phyloP scores from a whole-genome alignment of 495 filamentous ascomycete genomes.

The Neurospora sp. region DNA sequence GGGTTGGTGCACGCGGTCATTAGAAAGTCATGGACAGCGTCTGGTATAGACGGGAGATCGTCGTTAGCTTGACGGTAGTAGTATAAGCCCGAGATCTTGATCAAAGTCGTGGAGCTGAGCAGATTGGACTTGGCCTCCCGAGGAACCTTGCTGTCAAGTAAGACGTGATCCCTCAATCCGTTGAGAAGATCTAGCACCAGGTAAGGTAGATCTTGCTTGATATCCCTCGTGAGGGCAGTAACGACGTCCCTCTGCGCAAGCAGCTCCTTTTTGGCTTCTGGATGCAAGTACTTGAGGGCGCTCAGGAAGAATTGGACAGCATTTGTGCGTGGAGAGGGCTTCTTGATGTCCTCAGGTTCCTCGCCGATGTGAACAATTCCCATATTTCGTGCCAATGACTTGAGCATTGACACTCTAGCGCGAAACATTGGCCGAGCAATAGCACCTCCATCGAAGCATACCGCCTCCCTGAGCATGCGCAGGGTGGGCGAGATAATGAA shows the following conservation, averaged over 20 bases:
- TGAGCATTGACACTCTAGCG: constrained; percentile 60
- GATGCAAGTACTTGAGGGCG: constrained; percentile 58
- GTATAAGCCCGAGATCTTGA: constrained; percentile 61
- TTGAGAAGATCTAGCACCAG: constrained; percentile 58
- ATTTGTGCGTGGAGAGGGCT: constrained; percentile 64
- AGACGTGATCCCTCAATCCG: constrained; percentile 50
- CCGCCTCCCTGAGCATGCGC: constrained; percentile 66
- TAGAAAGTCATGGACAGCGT: constrained; percentile 59
- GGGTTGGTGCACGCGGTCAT: constrained; percentile 60
- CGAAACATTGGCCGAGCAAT: constrained; percentile 60
- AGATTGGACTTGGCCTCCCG: constrained; percentile 60
- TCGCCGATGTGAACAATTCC: constrained; percentile 42
- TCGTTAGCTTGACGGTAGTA: constrained; percentile 37
- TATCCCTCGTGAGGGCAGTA: constrained; percentile 54
- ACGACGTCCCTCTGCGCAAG: constrained; percentile 62
- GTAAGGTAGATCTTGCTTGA: constrained; percentile 62
- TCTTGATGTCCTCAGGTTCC: constrained; percentile 41
- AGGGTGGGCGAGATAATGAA: constrained; percentile 77
- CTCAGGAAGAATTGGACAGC: constrained; percentile 66
- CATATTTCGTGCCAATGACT: constrained; percentile 55
- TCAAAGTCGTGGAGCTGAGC: constrained; percentile 59
- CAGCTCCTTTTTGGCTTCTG: constrained; percentile 61
- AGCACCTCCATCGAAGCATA: constrained; percentile 70
- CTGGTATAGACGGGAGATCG: constrained; percentile 37
- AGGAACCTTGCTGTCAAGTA: constrained; percentile 58